Percentiles rank a stretch among this genome's conserved stretches.
Evolutionary conservation across 306 rosid genomes (phyloP).

Genomic region (Ziziphus jujuba): DNA sequence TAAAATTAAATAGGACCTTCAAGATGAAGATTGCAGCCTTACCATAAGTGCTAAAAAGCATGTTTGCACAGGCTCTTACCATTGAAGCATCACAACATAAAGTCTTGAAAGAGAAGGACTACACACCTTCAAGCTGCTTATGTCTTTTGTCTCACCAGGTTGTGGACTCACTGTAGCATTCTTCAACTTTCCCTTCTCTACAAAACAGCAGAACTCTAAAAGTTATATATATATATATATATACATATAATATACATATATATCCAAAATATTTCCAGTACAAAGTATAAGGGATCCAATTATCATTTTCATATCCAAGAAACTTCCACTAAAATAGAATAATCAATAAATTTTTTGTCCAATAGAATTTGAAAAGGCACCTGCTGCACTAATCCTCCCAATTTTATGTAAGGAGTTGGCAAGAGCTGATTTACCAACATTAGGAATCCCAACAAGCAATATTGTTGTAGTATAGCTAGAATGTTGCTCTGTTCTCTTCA

Average conservation of each 20-base stretch:
- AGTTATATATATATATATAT: neutral
- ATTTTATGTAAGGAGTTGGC: constrained; percentile 81
- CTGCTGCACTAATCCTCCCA: constrained; percentile 91
- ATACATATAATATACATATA: neutral
- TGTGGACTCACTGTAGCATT: constrained; percentile 75
- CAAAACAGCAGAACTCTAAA: constrained; percentile 18
- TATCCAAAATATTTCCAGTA: neutral
- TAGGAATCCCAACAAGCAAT: constrained; percentile 81
- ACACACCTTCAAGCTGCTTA: constrained; percentile 79
- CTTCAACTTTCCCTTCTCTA: constrained; percentile 89
- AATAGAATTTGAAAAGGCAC: constrained; percentile 31
- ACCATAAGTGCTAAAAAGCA: neutral
- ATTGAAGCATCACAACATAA: neutral
- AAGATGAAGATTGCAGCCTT: too few relatives aligned
- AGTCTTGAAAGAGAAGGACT: constrained; percentile 14
- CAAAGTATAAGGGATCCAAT: neutral
- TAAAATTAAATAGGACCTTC: too few relatives aligned
- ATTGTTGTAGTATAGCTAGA: constrained; percentile 57
- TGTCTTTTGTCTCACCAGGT: constrained; percentile 79
- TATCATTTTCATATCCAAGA: neutral
- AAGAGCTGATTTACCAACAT: constrained; percentile 91
- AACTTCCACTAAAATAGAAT: neutral
- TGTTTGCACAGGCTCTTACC: neutral
- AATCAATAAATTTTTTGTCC: neutral
- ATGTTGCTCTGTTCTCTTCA: constrained; percentile 42